phyloP scores from a whole-genome alignment of 2,329 filamentous ascomycete genomes.

The Chaetomiaceae sp. region DNA sequence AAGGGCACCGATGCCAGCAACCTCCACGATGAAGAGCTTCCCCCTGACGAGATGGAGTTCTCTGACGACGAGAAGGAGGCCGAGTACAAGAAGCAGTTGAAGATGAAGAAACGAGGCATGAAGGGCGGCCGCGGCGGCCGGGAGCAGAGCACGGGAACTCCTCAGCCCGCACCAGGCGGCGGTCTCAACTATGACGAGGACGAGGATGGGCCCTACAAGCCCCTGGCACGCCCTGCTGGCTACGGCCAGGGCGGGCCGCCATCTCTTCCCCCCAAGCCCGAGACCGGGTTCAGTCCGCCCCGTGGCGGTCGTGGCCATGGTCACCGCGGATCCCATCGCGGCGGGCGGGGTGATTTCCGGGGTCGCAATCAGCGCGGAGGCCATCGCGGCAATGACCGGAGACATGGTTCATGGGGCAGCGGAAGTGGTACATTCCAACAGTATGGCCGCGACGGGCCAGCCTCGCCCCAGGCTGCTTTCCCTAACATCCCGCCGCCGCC shows the following conservation, averaged over 20 bases:
- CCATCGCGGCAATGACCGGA: constrained; percentile 34
- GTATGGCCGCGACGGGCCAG: constrained; percentile 11
- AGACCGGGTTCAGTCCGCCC: constrained; percentile 28
- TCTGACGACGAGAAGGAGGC: constrained; percentile 95
- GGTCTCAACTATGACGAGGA: constrained; percentile 65
- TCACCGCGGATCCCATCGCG: constrained; percentile 33
- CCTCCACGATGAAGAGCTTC: constrained; percentile 86
- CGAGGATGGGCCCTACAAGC: constrained; percentile 66
- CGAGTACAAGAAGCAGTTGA: constrained; percentile 67
- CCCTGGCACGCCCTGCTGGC: constrained; percentile 63
- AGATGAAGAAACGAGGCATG: constrained; percentile 57
- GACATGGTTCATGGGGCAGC: constrained; percentile 36
- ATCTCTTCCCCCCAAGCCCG: constrained; percentile 37
- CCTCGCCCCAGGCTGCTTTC: constrained; percentile 16
- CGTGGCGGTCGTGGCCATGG: constrained; percentile 21
- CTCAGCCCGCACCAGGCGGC: constrained; percentile 15
- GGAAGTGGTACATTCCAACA: constrained; percentile 27
- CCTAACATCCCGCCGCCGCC: constrained; percentile 17
- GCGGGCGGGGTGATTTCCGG: constrained; percentile 43
- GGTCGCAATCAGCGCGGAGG: constrained; percentile 41
- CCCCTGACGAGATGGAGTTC: constrained; percentile 84
- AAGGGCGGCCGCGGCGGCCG: constrained; percentile 39
- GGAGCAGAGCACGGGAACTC: constrained; percentile 3
- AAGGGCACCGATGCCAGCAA: constrained; percentile 96
- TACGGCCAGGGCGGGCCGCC: constrained; percentile 48